A percentile compares a stretch with the other conserved stretches of the same genome.
These are phyloP conservation scores for Dactylis glomerata DNA, from an alignment of 176 grass and related monocot genomes.

Conservation along the genomic window DNA sequence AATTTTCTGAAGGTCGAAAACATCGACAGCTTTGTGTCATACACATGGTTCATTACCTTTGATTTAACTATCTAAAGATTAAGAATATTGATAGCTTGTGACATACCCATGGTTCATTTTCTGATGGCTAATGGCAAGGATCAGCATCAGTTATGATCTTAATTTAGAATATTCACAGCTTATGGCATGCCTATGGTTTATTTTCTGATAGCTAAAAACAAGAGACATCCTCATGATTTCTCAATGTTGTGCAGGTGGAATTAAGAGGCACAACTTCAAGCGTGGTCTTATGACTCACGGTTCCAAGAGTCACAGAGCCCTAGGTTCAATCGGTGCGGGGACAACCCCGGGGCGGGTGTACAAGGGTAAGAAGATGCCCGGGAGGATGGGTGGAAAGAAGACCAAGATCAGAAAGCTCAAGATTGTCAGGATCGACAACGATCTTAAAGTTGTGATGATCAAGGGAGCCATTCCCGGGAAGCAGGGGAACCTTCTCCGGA, in stretches of 20 bases:
- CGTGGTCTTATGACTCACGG: conserved; percentile 89
- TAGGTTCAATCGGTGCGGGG: conserved; percentile 92
- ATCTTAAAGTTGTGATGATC: conserved; percentile 71
- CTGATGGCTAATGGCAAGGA: not conserved
- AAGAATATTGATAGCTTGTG: not conserved
- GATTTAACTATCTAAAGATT: not conserved
- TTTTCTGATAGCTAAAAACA: not conserved
- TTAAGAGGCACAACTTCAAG: conserved; percentile 93
- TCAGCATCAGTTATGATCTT: not conserved
- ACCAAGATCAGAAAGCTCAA: conserved; percentile 90
- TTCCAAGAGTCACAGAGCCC: conserved; percentile 86
- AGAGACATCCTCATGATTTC: not conserved
- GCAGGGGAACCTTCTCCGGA: conserved; percentile 86
- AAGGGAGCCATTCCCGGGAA: conserved; percentile 91
- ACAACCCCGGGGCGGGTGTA: conserved; percentile 85
- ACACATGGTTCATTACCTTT: not conserved
- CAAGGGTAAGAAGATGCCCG: conserved; percentile 94
- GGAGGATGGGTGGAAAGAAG: conserved; percentile 80
- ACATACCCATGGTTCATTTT: not conserved
- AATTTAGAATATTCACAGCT: not conserved
- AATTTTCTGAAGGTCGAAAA: not conserved
- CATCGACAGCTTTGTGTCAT: not conserved
- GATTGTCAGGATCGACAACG: conserved; percentile 80
- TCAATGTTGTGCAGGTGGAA: conserved; percentile 61
- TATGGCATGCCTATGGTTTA: not conserved